Percentiles rank a stretch among this genome's conserved stretches.
Evolutionary conservation across 495 filamentous ascomycete species (phyloP).

Genomic region (Neurospora cerealis): DNA sequence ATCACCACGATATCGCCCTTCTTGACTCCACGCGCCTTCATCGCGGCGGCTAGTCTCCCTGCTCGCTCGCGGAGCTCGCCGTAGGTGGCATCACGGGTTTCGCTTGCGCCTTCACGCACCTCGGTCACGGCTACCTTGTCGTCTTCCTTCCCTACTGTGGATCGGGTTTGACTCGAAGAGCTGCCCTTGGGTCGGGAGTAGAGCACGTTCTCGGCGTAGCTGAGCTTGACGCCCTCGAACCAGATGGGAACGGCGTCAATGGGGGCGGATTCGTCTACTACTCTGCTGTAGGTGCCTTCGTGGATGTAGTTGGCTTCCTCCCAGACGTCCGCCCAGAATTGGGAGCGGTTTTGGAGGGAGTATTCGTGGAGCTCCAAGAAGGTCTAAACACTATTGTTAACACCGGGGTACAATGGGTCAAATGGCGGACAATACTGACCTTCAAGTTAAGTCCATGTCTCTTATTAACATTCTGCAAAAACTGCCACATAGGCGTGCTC

Average conservation of each 20-base stretch:
- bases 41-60: conserved; percentile 47
- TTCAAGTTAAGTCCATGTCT: conserved; percentile 32
- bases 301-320: conserved; percentile 49
- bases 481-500: conserved; percentile 40
- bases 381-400: conserved; percentile 24
- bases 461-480: conserved; percentile 40
- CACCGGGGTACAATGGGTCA: background rate
- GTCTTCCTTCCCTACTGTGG: conserved; percentile 54
- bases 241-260: conserved; percentile 61
- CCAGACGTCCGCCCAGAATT: conserved; percentile 60
- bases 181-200: conserved; percentile 32
- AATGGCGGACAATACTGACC: conserved; percentile 15
- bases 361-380: conserved; percentile 57
- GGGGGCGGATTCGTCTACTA: conserved; percentile 56
- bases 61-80: conserved; percentile 46
- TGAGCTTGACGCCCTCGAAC: conserved; percentile 55
- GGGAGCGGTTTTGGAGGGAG: conserved; percentile 47
- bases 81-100: conserved; percentile 52
- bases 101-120: conserved; percentile 56
- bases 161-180: conserved; percentile 17
- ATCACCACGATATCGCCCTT: conserved; percentile 65
- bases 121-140: conserved; percentile 57
- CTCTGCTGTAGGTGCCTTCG: conserved; percentile 43
- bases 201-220: conserved; percentile 56
- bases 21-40: conserved; percentile 50